Base-by-base conservation (phyloP, 305 asterid species). In the Fraxinus floribunda region DNA sequence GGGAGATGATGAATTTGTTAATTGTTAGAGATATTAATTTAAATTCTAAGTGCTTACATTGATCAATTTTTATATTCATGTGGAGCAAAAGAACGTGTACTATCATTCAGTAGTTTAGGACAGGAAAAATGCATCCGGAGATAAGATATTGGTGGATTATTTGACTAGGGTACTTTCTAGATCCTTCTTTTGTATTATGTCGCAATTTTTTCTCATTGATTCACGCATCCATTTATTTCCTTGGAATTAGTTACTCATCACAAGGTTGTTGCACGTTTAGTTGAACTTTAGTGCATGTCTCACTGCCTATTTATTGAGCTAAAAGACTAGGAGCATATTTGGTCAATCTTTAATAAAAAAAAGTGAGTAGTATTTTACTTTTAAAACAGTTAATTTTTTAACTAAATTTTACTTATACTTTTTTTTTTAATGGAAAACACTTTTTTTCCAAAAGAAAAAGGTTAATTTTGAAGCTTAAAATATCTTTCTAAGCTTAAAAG, bases 101-200 rank as follows among this genome's bases (percentile, higher is more conserved):
- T 66, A 1, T 66, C 74, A 24, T 66, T 66, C 24, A 20, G 6
- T 66, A 6, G 68, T 26, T 81, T 83, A 91, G 92, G 94, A 91
- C 87, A 86, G 86, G 76, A 89, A 88, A 86, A 89, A 75, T 86
- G 88, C 87, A 7, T 85, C 88, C 36, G 87, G 89, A 7, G 88
- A 85, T 78, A 91, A 82, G 78, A 64, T 89, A 77, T 89, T 92
- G 1, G 91, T 81, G 57, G 95, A 90, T 82, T 83, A 89, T 89
- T 88, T 93, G 62, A 89, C 95, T 13, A 88, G 75, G 94, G 98
- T 95, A 91, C 82, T 68, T 82, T 81, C 86, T 55, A 77, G 38
- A 64, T 76, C 83, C 78, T 73, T 80, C 34, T 80, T 35, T 8
- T 30, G 49, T 30, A 38, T 32, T 38, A 18, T 78, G 26, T 82